phyloP scores from a whole-genome alignment of 257 asterid genomes.

The Scutellaria minor region DNA sequence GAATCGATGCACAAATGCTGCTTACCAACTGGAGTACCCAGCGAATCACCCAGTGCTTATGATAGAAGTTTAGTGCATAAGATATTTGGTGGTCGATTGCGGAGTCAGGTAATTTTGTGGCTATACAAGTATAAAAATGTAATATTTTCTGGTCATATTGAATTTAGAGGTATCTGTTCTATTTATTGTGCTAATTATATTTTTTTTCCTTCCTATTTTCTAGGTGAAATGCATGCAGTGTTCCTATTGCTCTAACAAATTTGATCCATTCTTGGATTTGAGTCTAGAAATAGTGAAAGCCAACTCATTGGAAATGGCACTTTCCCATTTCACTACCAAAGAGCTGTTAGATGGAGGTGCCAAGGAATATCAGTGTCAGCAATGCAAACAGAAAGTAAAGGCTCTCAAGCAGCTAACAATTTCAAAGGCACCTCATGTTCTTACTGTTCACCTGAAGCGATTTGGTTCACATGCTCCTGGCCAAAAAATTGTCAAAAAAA shows the following conservation, averaged over 20 bases:
- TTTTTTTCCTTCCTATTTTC: conserved; percentile 21
- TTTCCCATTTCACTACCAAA: conserved; percentile 78
- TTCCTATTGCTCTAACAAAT: conserved; percentile 83
- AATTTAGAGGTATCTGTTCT: neutral
- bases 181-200: conserved; percentile 12
- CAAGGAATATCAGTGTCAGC: conserved; percentile 87
- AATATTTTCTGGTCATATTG: neutral
- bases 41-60: conserved; percentile 90
- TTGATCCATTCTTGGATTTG: conserved; percentile 90
- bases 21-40: conserved; percentile 93
- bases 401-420: conserved; percentile 89
- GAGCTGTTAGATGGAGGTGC: conserved; percentile 95
- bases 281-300: conserved; percentile 87
- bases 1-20: conserved; percentile 99
- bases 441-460: conserved; percentile 87
- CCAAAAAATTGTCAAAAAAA: conserved; percentile 70
- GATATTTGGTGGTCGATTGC: conserved; percentile 91
- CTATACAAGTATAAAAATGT: conserved; percentile 13
- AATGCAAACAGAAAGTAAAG: conserved; percentile 92
- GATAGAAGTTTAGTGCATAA: conserved; percentile 97
- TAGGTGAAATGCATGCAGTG: conserved; percentile 98
- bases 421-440: conserved; percentile 88
- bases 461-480: conserved; percentile 70
- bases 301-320: conserved; percentile 81
- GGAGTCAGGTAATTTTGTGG: conserved; percentile 76